Evolutionary conservation across 345 rosid species (phyloP), one percentile per base, ranked within the genome.

Genomic region (Melaleuca quinquenervia): DNA sequence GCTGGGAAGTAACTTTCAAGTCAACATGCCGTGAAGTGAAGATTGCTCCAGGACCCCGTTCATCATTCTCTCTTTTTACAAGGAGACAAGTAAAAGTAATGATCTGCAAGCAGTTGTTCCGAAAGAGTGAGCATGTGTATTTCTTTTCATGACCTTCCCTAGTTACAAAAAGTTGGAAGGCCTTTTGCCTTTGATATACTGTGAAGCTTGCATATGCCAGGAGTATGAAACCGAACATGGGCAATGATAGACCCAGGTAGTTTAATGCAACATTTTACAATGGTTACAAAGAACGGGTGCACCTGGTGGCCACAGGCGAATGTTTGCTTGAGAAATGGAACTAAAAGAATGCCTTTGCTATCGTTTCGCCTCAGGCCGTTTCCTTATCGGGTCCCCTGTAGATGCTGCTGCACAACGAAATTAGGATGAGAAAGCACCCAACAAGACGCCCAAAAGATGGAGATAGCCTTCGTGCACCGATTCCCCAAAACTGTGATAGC

Each of bases 311-410:
- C 11, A 15, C 21, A 12, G 84, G 54, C 6, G 20, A n/a, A 82
- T 50, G 56, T 29, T 48, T 82, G 48, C 32, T 55, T 84, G 50
- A 8, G 26, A 55, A 84, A 18, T 24, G 32, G 41, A 50, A 84
- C 29, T 49, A 51, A 75, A 52, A 49, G 53, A 50, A 82, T 13
- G 75, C 82, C 53, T 52, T 26, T 70, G 58, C 21, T 15, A n/a
- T 75, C 13, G 52, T 27, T 70, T 83, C 36, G 22, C 16, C 60
- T 91, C 91, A 92, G 85, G 91, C 95, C 2, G 86, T 88, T 85
- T 96, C 99, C 84, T 91, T 95, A 64, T 94, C 95, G 16, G 97
- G 98, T 85, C 97, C 98, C 78, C 86, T 52, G 86, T 90, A 94
- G 51, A 95, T 56, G 52, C 97, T 96, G 90, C 87, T 93, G 84